These are phyloP conservation scores for Platismatia glauca DNA, from an alignment of 495 filamentous ascomycete species.

Conservation along the genomic window DNA sequence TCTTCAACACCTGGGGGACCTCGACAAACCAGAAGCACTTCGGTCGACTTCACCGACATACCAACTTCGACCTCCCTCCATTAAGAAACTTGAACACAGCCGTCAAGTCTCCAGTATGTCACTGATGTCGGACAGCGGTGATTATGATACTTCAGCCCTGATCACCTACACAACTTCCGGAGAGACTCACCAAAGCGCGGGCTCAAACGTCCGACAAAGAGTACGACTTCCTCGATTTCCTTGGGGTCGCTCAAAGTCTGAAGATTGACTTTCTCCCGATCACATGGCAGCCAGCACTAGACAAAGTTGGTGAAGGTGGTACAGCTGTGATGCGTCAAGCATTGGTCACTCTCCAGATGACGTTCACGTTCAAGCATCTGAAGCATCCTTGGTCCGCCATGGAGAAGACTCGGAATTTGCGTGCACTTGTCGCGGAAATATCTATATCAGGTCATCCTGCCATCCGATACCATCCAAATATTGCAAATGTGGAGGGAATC, in stretches of 20 bases:
- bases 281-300: constrained; percentile 16
- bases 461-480: too few species aligned
- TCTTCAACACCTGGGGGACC: too few species aligned
- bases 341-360: constrained; percentile 11
- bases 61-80: too few species aligned
- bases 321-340: constrained; percentile 16
- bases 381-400: neutral
- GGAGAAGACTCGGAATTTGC: neutral
- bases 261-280: constrained; percentile 19
- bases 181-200: constrained; percentile 1
- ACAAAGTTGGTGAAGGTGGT: constrained; percentile 13
- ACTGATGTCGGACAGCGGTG: too few species aligned
- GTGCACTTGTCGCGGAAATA: constrained; percentile 4
- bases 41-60: too few species aligned
- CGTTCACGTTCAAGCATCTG: constrained; percentile 22
- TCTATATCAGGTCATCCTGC: too few species aligned
- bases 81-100: too few species aligned
- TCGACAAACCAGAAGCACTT: too few species aligned
- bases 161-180: constrained; percentile 1
- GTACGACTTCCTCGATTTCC: too few species aligned
- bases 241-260: constrained; percentile 15
- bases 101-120: too few species aligned
- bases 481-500: too few species aligned
- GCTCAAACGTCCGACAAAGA: neutral
- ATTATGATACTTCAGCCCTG: too few species aligned